These are phyloP conservation scores for Malassezia pachydermatis DNA, from an alignment of 1,284 basidiomycete species.

Conservation along the genomic window DNA sequence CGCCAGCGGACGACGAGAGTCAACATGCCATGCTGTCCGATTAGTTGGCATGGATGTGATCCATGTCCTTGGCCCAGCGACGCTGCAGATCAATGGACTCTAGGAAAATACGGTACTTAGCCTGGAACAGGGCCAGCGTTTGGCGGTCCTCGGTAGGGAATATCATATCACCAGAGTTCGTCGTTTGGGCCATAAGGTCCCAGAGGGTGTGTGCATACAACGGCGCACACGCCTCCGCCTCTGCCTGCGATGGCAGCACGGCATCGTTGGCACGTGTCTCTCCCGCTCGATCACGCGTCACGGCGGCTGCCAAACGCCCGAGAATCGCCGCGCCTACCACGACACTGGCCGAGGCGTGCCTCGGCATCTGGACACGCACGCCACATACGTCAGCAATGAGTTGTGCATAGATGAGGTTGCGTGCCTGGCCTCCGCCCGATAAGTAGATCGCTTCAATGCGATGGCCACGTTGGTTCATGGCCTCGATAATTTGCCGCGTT, in stretches of 20 bases:
- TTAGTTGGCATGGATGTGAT: not conserved
- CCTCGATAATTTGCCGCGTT: conserved; percentile 84
- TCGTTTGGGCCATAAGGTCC: conserved; percentile 95
- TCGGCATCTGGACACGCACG: conserved; percentile 73
- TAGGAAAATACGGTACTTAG: conserved; percentile 62
- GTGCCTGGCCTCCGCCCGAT: conserved; percentile 53
- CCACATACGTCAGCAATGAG: conserved; percentile 75
- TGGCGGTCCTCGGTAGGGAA: conserved; percentile 55
- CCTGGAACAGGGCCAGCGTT: conserved; percentile 66
- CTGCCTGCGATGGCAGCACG: conserved; percentile 45
- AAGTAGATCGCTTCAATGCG: conserved; percentile 77
- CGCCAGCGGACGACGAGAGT: not conserved
- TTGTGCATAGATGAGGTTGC: conserved; percentile 41
- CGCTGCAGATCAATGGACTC: conserved; percentile 9
- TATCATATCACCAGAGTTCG: conserved; percentile 67
- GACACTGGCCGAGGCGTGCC: conserved; percentile 66
- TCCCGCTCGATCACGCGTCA: conserved; percentile 22
- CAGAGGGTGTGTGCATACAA: conserved; percentile 65
- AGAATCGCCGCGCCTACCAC: conserved; percentile 89
- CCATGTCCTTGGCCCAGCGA: conserved; percentile 6
- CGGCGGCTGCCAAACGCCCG: conserved; percentile 71
- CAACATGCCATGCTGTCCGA: conserved; percentile 3
- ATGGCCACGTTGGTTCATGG: conserved; percentile 80
- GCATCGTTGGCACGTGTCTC: not conserved
- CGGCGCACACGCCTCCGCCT: conserved; percentile 52